Evolutionary conservation across 768 basidiomycete genomes (phyloP), one percentile per base, ranked within the genome.

Genomic region (Calvatia gigantea): DNA sequence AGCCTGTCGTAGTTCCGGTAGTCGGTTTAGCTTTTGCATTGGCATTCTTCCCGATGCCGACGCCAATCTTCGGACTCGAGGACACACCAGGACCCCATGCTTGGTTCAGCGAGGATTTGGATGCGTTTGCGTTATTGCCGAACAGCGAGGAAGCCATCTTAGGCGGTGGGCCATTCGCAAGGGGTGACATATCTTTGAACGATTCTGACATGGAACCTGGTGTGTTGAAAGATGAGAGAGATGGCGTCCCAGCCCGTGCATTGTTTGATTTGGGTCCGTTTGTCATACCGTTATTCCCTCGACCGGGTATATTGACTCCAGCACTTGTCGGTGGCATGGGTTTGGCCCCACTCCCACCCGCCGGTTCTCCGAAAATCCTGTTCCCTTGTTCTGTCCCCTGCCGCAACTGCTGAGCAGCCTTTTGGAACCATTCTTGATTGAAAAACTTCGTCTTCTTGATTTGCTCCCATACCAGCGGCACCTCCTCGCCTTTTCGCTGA

Each of bases 1-100:
- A 44, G 4, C 52, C 42, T 4, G 17, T 6, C 1, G 52, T 33
- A 19, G 52, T 54, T n/a, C 43, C 52, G 17, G 42, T 54, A 8
- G 52, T 54, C 6, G 52, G 21, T 33, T 54, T 54, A 15, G 52
- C 52, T 33, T 51, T 51, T 14, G 27, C 39, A 31, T 28, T 41
- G 8, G 28, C 17, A 17, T 17, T 51, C 52, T 54, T 44, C 43
- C 52, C 52, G 5, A 54, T 2, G 3, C 52, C 51, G 9, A 27
- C 21, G 6, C 33, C 52, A 23, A 44, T 27, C 5, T 35, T 54
- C 7, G 52, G 52, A 25, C 19, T 54, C 8, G 52, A 35, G 6
- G 52, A 25, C 4, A 17, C 9, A 6, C 41, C 52, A 9, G 19
- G 2, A 14, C 52, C 52, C 52, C 52, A 45, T 12, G 32, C 43